Conservation (phyloP, 2,329 filamentous ascomycete genomes). For the Hymenoscyphus salicellus region DNA sequence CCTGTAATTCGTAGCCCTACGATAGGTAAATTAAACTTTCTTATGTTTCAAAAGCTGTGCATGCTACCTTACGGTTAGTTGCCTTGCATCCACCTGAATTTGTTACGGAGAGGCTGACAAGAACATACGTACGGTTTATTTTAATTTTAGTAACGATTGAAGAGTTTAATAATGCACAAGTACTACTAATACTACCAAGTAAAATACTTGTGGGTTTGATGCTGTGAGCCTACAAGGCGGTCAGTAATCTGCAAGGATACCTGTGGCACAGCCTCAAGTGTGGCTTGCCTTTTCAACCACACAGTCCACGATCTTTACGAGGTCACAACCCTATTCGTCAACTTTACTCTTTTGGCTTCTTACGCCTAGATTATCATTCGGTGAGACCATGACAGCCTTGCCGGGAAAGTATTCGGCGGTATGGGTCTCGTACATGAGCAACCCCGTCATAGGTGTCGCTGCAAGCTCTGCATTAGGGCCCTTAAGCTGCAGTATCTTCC, state of each 20-base stretch:
- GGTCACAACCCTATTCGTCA: neutral
- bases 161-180: too few relatives aligned
- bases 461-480: neutral
- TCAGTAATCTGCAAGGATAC: neutral
- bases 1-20: neutral
- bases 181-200: too few relatives aligned
- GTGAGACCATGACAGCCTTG: neutral
- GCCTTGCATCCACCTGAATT: too few relatives aligned
- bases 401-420: neutral
- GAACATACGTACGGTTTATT: too few relatives aligned
- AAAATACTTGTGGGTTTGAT: too few relatives aligned
- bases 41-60: too few relatives aligned
- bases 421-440: neutral
- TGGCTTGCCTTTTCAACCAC: neutral
- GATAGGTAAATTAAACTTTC: too few relatives aligned
- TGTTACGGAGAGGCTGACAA: too few relatives aligned
- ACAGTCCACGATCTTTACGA: neutral
- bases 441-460: neutral
- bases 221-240: neutral
- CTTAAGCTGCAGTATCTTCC: too few relatives aligned
- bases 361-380: neutral
- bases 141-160: too few relatives aligned
- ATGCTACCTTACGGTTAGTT: too few relatives aligned
- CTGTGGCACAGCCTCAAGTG: neutral
- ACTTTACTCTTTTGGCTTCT: neutral